phyloP scores from a whole-genome alignment of 139 green algal genomes.

The Asterochloris sp. region DNA sequence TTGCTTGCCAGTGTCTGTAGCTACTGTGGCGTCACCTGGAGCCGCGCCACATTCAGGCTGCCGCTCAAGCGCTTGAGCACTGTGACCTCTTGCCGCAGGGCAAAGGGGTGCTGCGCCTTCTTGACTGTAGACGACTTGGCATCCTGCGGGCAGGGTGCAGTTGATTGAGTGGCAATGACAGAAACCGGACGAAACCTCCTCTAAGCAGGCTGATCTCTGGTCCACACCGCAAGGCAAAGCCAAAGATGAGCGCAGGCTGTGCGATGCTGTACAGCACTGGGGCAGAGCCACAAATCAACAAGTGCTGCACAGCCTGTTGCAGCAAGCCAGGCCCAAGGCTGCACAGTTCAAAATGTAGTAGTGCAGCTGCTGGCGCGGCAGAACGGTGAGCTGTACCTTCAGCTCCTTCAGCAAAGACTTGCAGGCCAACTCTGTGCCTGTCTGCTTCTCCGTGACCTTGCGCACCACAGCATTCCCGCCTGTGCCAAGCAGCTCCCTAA shows the following conservation, averaged over 20 bases:
- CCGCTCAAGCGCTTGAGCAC: slow-evolving; percentile 67
- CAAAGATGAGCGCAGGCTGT: too few species aligned
- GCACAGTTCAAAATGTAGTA: too few species aligned
- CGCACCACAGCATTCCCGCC: slow-evolving; percentile 70
- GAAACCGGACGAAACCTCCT: too few species aligned
- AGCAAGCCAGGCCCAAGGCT: too few species aligned
- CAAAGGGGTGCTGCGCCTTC: slow-evolving; percentile 70
- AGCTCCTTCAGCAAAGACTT: slow-evolving; percentile 76
- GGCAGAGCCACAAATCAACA: too few species aligned
- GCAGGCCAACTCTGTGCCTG: slow-evolving; percentile 63
- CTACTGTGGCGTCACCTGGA: slow-evolving; percentile 19
- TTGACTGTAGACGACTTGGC: slow-evolving; percentile 41
- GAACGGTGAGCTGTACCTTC: slow-evolving; percentile 27
- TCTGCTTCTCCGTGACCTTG: slow-evolving; percentile 40
- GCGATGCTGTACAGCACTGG: too few species aligned
- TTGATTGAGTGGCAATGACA: too few species aligned
- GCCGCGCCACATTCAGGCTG: slow-evolving; percentile 76
- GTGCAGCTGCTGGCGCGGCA: too few species aligned
- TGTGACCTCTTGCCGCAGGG: slow-evolving; percentile 62
- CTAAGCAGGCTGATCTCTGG: too few species aligned
- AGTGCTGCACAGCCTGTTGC: too few species aligned
- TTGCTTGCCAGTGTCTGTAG: slow-evolving; percentile 16
- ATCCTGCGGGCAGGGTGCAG: not conserved
- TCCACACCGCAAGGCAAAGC: too few species aligned
- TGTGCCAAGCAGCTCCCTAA: slow-evolving; percentile 55